Conservation (phyloP, 352 stramenopile genomes). For the Sclerospora graminicola region DNA sequence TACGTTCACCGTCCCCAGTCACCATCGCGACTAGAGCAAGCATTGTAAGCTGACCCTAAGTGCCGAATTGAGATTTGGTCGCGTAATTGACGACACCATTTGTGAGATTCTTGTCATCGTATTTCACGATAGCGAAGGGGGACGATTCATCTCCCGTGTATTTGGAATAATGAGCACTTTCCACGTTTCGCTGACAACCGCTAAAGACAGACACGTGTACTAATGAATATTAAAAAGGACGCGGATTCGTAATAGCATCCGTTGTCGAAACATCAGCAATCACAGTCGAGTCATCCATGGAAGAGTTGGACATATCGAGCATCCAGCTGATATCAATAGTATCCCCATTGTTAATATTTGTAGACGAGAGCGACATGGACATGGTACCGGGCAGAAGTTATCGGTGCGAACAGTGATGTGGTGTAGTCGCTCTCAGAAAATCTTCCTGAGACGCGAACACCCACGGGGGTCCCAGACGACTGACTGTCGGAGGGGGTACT, state of each 20-base stretch:
- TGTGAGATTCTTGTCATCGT: slow-evolving; percentile 55
- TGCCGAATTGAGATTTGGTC: slow-evolving; percentile 42
- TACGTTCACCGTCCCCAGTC: slow-evolving; percentile 54
- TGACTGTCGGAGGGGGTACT: no score
- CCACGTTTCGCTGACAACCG: slow-evolving; percentile 41
- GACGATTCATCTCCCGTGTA: slow-evolving; percentile 48
- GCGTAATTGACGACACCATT: slow-evolving; percentile 39
- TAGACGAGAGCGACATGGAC: slow-evolving; percentile 46
- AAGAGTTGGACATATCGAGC: slow-evolving; percentile 44
- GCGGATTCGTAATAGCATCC: slow-evolving; percentile 40
- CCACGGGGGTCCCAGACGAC: no score
- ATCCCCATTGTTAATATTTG: slow-evolving; percentile 34
- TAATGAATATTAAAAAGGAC: slow-evolving; percentile 42
- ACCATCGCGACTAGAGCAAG: slow-evolving; percentile 63
- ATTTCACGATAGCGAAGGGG: slow-evolving; percentile 43
- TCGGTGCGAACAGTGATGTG: slow-evolving; percentile 58
- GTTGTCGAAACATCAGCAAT: slow-evolving; percentile 58
- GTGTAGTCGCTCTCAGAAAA: no score
- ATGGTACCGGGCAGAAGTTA: slow-evolving; percentile 58
- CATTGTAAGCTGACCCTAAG: slow-evolving; percentile 52
- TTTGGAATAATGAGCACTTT: slow-evolving; percentile 46
- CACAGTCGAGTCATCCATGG: slow-evolving; percentile 37
- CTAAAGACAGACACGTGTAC: slow-evolving; percentile 68
- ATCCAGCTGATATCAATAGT: slow-evolving; percentile 48
- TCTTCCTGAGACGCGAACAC: no score